Evolutionary conservation across 139 green algal species (phyloP).

Genomic region (Chlamydomonas applanata): DNA sequence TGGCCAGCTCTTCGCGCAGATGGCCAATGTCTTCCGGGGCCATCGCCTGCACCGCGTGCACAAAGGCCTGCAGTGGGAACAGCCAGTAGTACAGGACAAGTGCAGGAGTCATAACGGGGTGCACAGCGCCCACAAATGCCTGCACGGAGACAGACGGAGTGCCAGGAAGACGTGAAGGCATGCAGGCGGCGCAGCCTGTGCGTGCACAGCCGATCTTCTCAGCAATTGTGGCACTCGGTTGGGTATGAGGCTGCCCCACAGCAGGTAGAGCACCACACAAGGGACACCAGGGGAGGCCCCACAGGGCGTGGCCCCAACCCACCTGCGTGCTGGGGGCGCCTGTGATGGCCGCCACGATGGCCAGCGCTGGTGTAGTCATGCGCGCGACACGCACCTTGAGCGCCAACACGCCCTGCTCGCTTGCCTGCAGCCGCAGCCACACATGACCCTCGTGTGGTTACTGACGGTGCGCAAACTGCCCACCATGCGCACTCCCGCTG

Average conservation of each 20-base stretch:
- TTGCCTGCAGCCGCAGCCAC: constrained; percentile 2
- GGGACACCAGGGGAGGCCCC: constrained; percentile 1
- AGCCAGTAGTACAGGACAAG: background rate
- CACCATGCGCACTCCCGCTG: no score
- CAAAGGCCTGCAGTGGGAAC: background rate
- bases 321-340: background rate
- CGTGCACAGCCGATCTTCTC: background rate
- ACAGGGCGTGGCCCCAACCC: constrained; percentile 1
- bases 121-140: no score
- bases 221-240: background rate
- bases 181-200: background rate
- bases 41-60: constrained; percentile 3
- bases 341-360: constrained; percentile 9
- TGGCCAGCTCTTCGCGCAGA: background rate
- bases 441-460: background rate
- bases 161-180: background rate
- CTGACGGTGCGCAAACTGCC: no score
- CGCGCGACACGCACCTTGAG: background rate
- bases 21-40: background rate
- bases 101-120: no score
- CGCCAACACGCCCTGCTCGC: background rate
- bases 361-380: background rate
- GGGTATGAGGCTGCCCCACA: constrained; percentile 3
- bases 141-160: background rate
- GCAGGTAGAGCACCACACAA: no score